Evolutionary conservation across 768 basidiomycete genomes (phyloP).

Genomic region (Russula foetens): DNA sequence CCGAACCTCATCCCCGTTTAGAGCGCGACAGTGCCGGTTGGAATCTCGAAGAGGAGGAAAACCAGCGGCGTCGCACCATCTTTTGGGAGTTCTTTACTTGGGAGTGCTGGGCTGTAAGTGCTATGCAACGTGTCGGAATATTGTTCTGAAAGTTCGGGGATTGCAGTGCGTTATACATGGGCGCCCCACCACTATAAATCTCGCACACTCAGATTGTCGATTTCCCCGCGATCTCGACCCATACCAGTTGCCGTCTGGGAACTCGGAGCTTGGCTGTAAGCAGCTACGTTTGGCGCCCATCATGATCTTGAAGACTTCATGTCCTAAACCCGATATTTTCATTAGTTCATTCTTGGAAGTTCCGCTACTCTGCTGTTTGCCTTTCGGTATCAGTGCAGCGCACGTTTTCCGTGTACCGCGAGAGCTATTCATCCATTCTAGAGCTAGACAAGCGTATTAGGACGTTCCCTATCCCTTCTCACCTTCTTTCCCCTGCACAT

Average conservation of each 20-base stretch:
- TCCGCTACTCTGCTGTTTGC: constrained; percentile 38
- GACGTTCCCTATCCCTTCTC: constrained; percentile 38
- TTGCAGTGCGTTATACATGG: constrained; percentile 41
- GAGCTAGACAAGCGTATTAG: constrained; percentile 45
- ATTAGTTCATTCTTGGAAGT: constrained; percentile 33
- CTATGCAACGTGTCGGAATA: background rate
- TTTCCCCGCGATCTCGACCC: constrained; percentile 41
- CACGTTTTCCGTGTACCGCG: constrained; percentile 32
- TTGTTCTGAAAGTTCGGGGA: background rate
- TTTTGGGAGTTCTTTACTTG: constrained; percentile 49
- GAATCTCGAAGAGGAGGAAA: constrained; percentile 38
- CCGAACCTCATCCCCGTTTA: constrained; percentile 20
- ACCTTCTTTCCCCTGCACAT: constrained; percentile 35
- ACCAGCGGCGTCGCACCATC: constrained; percentile 37
- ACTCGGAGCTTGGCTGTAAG: constrained; percentile 38
- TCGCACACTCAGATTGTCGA: constrained; percentile 44
- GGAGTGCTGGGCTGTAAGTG: constrained; percentile 34
- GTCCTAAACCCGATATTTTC: background rate
- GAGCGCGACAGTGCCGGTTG: constrained; percentile 45
- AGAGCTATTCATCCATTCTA: constrained; percentile 38
- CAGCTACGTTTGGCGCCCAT: background rate
- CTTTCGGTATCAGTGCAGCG: constrained; percentile 37
- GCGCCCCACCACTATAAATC: constrained; percentile 38
- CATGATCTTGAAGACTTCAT: background rate
- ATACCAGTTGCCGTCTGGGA: constrained; percentile 27